Conservation (phyloP, 2,329 filamentous ascomycete genomes). For the Cephalotrichum gorgonifer region DNA sequence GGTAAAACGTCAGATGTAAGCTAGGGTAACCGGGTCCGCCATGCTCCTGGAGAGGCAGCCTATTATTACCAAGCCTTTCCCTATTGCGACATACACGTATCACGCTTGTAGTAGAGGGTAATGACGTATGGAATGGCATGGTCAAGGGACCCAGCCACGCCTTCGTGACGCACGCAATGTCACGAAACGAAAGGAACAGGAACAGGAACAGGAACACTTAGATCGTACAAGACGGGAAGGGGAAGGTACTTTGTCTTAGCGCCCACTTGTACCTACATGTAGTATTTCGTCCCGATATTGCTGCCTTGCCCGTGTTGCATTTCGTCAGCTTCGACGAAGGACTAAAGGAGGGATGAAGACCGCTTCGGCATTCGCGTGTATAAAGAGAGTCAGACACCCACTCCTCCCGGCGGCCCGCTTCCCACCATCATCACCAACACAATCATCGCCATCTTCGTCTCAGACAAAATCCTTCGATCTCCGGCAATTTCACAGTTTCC, state of each 20-base stretch:
- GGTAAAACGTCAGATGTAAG: too few species aligned
- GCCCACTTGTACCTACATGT: neutral
- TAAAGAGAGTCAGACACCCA: constrained; percentile 2
- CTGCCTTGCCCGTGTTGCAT: neutral
- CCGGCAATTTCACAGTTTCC: neutral
- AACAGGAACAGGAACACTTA: too few species aligned
- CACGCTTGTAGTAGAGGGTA: too few species aligned
- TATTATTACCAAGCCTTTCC: too few species aligned
- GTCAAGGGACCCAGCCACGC: neutral
- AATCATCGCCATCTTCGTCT: neutral
- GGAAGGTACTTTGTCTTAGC: too few species aligned
- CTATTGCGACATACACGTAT: too few species aligned
- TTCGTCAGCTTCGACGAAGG: neutral
- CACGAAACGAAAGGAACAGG: too few species aligned
- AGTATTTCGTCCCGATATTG: neutral
- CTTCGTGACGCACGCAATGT: neutral
- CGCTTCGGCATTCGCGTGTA: neutral
- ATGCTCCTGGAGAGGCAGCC: too few species aligned
- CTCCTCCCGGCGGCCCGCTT: constrained; percentile 1
- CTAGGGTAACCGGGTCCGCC: too few species aligned
- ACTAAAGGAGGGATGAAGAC: neutral
- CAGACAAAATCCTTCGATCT: neutral
- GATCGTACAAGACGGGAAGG: too few species aligned
- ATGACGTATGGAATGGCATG: neutral
- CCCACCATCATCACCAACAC: constrained; percentile 1